These are phyloP conservation scores for Coemansia sp. DNA, from an alignment of 192 early-diverging fungal species.

Conservation along the genomic window DNA sequence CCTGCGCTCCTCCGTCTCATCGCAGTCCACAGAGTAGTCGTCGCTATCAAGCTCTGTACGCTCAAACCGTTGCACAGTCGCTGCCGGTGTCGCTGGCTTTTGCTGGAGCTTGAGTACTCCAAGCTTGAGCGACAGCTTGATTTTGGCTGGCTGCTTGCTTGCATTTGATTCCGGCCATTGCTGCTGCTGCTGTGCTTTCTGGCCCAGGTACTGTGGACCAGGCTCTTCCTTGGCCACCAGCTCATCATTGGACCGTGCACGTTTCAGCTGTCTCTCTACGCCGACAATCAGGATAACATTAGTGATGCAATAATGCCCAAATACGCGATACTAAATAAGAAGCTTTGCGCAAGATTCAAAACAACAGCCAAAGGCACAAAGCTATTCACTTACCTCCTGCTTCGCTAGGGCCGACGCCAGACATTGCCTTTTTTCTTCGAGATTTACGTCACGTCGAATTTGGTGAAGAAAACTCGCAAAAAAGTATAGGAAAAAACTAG, in stretches of 20 bases:
- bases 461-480: background rate
- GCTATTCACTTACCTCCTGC: background rate
- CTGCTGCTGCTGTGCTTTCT: background rate
- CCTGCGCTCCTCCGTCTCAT: background rate
- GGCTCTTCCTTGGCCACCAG: background rate
- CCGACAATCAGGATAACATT: background rate
- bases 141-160: conserved; percentile 41
- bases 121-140: conserved; percentile 44
- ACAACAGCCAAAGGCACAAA: background rate
- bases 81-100: background rate
- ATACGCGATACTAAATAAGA: background rate
- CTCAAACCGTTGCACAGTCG: background rate
- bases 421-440: background rate
- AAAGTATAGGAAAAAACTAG: background rate
- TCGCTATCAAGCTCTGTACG: conserved; percentile 4
- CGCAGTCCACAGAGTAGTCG: background rate
- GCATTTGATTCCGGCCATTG: background rate
- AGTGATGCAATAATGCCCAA: background rate
- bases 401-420: conserved; percentile 6
- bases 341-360: background rate
- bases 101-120: conserved; percentile 15
- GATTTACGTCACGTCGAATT: background rate
- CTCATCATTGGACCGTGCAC: conserved; percentile 1
- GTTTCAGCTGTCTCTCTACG: conserved; percentile 14
- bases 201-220: background rate